A percentile compares a stretch with the other conserved stretches of the same genome.
Evolutionary conservation across 2,329 filamentous ascomycete species (phyloP).

Genomic region (Aureobasidium zeae): DNA sequence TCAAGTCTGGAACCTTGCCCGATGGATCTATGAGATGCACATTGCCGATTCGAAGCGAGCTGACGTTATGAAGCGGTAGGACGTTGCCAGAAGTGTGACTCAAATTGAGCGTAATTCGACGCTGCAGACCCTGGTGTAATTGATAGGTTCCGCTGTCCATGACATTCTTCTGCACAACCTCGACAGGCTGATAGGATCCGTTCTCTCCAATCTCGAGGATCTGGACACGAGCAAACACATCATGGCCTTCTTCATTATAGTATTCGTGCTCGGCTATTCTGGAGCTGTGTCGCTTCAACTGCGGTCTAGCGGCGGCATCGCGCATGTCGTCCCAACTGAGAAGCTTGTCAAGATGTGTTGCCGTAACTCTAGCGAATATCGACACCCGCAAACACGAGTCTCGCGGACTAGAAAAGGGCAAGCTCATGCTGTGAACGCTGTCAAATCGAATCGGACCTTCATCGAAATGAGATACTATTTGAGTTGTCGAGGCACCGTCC

Average conservation of each 20-base stretch:
- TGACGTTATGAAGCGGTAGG: constrained; percentile 80
- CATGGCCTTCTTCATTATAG: constrained; percentile 85
- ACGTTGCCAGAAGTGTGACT: constrained; percentile 83
- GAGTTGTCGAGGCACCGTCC: constrained; percentile 82
- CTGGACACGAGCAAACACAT: constrained; percentile 79
- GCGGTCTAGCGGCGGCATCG: constrained; percentile 52
- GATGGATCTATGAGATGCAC: constrained; percentile 75
- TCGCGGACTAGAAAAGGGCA: constrained; percentile 67
- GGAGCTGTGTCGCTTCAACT: constrained; percentile 51
- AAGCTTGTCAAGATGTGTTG: constrained; percentile 93
- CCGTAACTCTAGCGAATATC: constrained; percentile 81
- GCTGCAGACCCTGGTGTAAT: constrained; percentile 86
- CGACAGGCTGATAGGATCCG: constrained; percentile 83
- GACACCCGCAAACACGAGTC: constrained; percentile 73
- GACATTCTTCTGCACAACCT: constrained; percentile 78
- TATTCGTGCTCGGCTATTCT: constrained; percentile 87
- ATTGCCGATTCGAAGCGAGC: constrained; percentile 65
- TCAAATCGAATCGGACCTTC: constrained; percentile 89
- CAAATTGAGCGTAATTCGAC: constrained; percentile 78
- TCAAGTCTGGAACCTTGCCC: constrained; percentile 75
- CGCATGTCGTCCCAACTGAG: constrained; percentile 99
- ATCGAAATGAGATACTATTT: constrained; percentile 89
- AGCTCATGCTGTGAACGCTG: constrained; percentile 96
- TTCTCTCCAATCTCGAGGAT: constrained; percentile 86
- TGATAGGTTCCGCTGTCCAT: constrained; percentile 88